Conservation (phyloP, 257 asterid species). For the Paulownia fortunei region DNA sequence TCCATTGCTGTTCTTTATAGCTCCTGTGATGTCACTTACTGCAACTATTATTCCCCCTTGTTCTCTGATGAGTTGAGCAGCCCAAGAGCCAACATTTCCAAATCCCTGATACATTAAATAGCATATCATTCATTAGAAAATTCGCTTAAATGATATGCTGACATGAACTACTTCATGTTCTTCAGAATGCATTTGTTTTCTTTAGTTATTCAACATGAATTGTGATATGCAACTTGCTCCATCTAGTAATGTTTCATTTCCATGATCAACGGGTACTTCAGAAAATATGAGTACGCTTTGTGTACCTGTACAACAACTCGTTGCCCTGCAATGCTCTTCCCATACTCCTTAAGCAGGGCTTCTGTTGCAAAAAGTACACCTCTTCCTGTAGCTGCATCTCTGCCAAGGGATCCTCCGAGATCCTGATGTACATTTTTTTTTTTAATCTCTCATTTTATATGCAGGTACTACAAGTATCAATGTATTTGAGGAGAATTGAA, state of each 20-base stretch:
- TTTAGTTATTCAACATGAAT: too few relatives aligned
- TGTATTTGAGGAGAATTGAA: too few relatives aligned
- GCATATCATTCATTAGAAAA: too few relatives aligned
- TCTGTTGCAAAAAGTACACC: conserved; percentile 78
- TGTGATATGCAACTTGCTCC: too few relatives aligned
- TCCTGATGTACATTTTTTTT: conserved; percentile 53
- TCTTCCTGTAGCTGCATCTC: conserved; percentile 97
- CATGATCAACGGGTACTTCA: background rate
- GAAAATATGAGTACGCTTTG: too few relatives aligned
- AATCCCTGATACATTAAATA: conserved; percentile 81
- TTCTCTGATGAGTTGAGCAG: conserved; percentile 72
- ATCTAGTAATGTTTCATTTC: background rate
- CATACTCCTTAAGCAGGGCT: conserved; percentile 79
- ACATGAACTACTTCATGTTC: too few relatives aligned
- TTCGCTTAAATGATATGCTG: too few relatives aligned
- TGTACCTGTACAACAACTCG: conserved; percentile 71
- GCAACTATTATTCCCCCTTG: conserved; percentile 76
- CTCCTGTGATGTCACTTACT: conserved; percentile 86
- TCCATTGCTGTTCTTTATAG: conserved; percentile 60
- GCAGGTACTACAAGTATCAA: too few relatives aligned
- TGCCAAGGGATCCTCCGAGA: conserved; percentile 90
- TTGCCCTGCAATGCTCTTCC: conserved; percentile 70
- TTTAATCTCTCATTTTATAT: background rate
- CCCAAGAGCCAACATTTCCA: conserved; percentile 94
- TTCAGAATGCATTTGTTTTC: too few relatives aligned